Base-by-base conservation (phyloP, 139 green algal species). In the Chlamydomonas schloesseri region DNA sequence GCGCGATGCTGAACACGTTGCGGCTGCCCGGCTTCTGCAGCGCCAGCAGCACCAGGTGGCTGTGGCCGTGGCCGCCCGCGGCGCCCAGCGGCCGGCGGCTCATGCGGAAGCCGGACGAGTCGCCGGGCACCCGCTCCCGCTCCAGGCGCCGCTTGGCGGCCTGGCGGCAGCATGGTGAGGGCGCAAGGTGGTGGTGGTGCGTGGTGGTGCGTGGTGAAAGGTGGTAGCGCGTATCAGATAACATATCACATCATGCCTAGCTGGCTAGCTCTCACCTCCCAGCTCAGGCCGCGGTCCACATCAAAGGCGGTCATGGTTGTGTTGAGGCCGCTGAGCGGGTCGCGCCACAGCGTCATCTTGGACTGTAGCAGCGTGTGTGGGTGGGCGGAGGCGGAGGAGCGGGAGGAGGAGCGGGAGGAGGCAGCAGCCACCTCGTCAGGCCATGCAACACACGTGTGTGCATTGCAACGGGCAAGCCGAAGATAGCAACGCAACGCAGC, bases 271-370 rank as follows among this genome's bases (percentile, higher is more conserved):
- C n/a, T n/a, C 34, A 92, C 91, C 82, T 92, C 73, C 37, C 91
- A 98, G 73, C 86, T 92, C 62, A 96, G 71, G 21, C 95, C 95
- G 13, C 95, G 72, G 89, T 98, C 95, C 8, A 98, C 80, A 29
- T 33, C 88, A 46, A 98, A 90, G 47, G 92, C 82, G 42, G 96
- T 92, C 17, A 64, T 72, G 31, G 89, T 75, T 36, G 94, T 98
- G 34, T 65, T 55, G 29, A 97, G 93, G 23, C 83, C 82, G 50
- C 72, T 95, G 24, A 91, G 74, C 0, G 77, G 79, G 89, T 98
- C 91, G 2, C 55, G 17, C 89, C 89, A 94, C 74, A 93, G 71
- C 31, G 71, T 42, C 9, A 17, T 4, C 11, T 34, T 24, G 64
- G 69, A 57, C 31, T 78, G 46, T n/a, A n/a, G n/a, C n/a, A n/a